Evolutionary conservation across 257 asterid genomes (phyloP), one percentile per base, ranked within the genome.

Genomic region (Plantago elongata): DNA sequence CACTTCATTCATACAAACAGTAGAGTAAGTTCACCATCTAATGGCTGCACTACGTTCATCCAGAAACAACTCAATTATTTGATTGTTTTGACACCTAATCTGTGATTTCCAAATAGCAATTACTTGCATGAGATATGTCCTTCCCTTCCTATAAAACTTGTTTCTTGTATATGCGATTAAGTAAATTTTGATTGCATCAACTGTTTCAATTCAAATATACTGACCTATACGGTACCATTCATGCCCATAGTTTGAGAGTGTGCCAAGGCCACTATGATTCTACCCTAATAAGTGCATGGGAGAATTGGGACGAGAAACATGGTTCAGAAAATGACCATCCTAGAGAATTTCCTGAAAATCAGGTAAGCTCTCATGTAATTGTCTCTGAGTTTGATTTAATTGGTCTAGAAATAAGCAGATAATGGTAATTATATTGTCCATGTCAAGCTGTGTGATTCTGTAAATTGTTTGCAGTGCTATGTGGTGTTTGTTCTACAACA

Each of bases 261-360:
- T 93, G 99, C 78, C 84, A 81, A 70, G 99, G 99, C 42, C 78
- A 67, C 42, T 93, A 93, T 46, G 95, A 85, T 78, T 69, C 86
- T 70, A 81, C 87, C 49, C 73, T 92, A 51, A 29, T 84, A 71
- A 78, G 78, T 71, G 99, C 97, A 14, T 92, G 99, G 99, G 99
- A 93, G 72, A 83, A 77, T 54, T 93, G 97, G 97, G 99, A 93
- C 66, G 77, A 18, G 15, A 75, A 75, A 71, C 85, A 86, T 71
- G 72, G 79, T 49, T 86, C 99, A 47, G 97, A 89, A 78, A 92
- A 92, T 78, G 96, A 92, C 60, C 84, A 92, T 68, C 99, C 99
- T 7, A 80, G 75, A 63, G 83, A 80, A 34, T 89, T 92, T 77
- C 88, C 95, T 54, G 76, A 74, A 64, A 79, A 86, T 54, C 99